Base-by-base conservation (phyloP, 192 early-diverging fungal genomes). In the Lunasporangiospora selenospora region DNA sequence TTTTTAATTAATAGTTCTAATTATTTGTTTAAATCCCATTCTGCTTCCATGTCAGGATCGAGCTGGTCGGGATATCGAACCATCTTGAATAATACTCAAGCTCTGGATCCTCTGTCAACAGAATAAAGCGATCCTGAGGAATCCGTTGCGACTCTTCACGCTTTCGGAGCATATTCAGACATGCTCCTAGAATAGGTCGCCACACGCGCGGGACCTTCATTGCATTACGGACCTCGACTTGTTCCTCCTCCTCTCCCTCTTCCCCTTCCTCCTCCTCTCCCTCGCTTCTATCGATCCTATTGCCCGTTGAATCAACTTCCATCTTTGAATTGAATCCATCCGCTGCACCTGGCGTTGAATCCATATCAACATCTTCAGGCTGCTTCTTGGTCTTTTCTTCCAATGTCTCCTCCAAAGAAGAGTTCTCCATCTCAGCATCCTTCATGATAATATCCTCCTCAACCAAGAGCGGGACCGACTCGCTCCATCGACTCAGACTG, bases 81-180 rank as follows among this genome's bases (percentile, higher is more conserved):
- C 76, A 62, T 18, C 70, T 62, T 11, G 82, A 80, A 76, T 78
- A 84, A 50, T 79, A 77, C 2, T 46, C 51, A 38, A 83, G 53
- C 23, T 81, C 56, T 19, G 67, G 62, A 51, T 86, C 77, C 43
- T 86, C 81, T 0, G 85, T 82, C 38, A 84, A 75, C 21, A 86
- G 44, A 8, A 82, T 44, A 9, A 86, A 55, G 23, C 66, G 52
- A 10, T 77, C 69, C 18, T 47, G 43, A 16, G 50, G 57, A 5
- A 42, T 59, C 30, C 36, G 54, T 29, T 38, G 44, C 3, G 42
- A 15, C 42, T 39, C 55, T 23, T 49, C 62, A 21, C 59, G 67
- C 26, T 48, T 77, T 38, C 51, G 65, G 42, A 39, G 64, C 40
- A 49, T 59, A 44, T 69, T 75, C 30, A 62, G 26, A 33, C 76